phyloP scores from a whole-genome alignment of 164 flowering plant species.

The Litsea cubeba region DNA sequence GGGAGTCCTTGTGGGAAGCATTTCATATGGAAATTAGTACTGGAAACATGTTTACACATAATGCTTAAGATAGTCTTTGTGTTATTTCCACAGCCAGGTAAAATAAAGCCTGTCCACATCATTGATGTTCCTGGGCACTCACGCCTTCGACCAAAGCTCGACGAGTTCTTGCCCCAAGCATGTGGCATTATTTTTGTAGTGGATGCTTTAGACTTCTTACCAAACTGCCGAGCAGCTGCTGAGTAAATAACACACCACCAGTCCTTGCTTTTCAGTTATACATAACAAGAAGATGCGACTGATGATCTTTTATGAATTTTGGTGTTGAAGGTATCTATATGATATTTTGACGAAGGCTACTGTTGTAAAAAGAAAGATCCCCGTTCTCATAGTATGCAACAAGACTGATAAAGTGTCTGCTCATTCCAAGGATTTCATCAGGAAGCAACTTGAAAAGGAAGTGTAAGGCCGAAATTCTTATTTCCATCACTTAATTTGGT shows the following conservation, averaged over 20 bases:
- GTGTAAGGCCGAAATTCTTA: constrained; percentile 41
- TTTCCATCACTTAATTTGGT: neutral
- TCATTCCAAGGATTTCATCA: constrained; percentile 84
- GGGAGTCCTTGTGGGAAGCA: too few species aligned
- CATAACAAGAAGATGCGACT: neutral
- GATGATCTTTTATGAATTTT: constrained; percentile 8
- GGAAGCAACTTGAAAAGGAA: constrained; percentile 92
- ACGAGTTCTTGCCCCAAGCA: constrained; percentile 77
- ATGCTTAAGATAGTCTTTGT: neutral
- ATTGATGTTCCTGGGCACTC: constrained; percentile 97
- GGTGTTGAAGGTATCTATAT: constrained; percentile 66
- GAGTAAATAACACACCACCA: constrained; percentile 44
- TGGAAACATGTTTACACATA: neutral
- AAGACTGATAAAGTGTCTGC: constrained; percentile 94
- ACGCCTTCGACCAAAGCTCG: constrained; percentile 86
- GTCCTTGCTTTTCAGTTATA: neutral
- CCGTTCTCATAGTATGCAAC: constrained; percentile 81
- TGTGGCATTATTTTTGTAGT: constrained; percentile 86
- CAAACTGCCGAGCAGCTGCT: constrained; percentile 77
- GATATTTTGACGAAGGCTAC: constrained; percentile 82
- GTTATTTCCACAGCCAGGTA: constrained; percentile 30
- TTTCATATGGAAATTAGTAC: too few species aligned
- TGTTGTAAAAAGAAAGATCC: constrained; percentile 72
- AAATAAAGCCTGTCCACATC: constrained; percentile 62
- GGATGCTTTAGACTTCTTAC: constrained; percentile 87